Evolutionary conservation across 495 filamentous ascomycete genomes (phyloP), one percentile per base, ranked within the genome.

Genomic region (Podospora sp.): DNA sequence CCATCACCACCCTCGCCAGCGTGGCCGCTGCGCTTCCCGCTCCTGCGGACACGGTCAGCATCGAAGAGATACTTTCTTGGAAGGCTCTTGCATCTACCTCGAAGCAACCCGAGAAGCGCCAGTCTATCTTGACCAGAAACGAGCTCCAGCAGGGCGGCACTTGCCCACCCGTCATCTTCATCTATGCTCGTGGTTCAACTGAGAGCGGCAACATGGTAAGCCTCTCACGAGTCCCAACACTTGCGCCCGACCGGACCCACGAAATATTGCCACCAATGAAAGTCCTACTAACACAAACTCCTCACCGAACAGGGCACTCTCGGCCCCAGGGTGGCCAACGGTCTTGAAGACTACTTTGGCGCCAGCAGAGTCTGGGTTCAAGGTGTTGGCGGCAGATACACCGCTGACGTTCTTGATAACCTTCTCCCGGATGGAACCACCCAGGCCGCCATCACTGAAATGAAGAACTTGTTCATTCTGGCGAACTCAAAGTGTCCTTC

Each of bases 201-300:
- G 73, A 75, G 62, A 20, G 24, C 11, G 85, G 84, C 51, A 87
- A 88, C 73, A 79, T 87, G 76, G 84, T 85, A 64, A 33, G 72
- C 67, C 55, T 21, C 18, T 36, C 26, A 18, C 25, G 26, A 4
- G 8, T n/a, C 56, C 50, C 18, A n/a, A n/a, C n/a, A 18, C 12
- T 0, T 6, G 6, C 9, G 18, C 8, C 6, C 2, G 57, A 24
- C 40, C 50, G 55, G 2, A 12, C 8, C 0, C 46, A 60, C 69
- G 33, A 71, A 64, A 18, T 22, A 8, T 1, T 29, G 20, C 0
- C 12, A 33, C 29, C 29, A 8, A 33, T 8, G 29, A n/a, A n/a
- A n/a, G n/a, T n/a, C n/a, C n/a, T n/a, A n/a, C n/a, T n/a, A n/a
- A n/a, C n/a, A n/a, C n/a, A n/a, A n/a, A n/a, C n/a, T n/a, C n/a